These are phyloP conservation scores for Calcarisporium arbuscula DNA, from an alignment of 2,329 filamentous ascomycete genomes.

Conservation along the genomic window DNA sequence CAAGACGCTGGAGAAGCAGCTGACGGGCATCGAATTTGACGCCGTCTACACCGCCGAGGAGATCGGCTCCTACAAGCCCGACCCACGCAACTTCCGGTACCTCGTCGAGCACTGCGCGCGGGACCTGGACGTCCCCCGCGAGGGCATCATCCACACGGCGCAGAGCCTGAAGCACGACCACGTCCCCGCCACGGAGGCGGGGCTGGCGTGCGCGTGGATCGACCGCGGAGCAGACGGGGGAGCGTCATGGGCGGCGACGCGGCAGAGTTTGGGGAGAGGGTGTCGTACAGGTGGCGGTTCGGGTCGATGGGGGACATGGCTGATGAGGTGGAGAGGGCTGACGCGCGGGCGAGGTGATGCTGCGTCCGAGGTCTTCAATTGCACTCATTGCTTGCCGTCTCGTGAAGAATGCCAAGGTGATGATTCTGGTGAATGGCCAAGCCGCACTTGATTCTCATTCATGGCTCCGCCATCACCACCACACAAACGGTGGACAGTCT, in stretches of 20 bases:
- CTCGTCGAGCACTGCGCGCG: constrained; percentile 47
- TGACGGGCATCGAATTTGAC: constrained; percentile 50
- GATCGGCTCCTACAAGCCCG: constrained; percentile 67
- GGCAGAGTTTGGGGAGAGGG: constrained; percentile 29
- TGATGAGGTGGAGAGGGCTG: constrained; percentile 49
- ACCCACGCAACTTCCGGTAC: constrained; percentile 57
- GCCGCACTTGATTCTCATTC: too few relatives aligned
- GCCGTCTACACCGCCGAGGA: constrained; percentile 64
- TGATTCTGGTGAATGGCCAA: too few relatives aligned
- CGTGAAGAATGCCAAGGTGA: too few relatives aligned
- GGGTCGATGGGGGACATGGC: constrained; percentile 54
- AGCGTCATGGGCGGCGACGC: constrained; percentile 16
- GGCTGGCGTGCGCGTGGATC: constrained; percentile 61
- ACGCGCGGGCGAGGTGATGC: constrained; percentile 6
- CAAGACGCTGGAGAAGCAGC: constrained; percentile 20
- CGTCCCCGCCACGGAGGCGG: constrained; percentile 54
- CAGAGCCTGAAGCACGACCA: constrained; percentile 64
- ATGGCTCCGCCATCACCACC: too few relatives aligned
- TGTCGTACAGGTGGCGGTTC: constrained; percentile 43
- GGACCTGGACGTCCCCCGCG: constrained; percentile 45
- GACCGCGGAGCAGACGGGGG: constrained; percentile 39
- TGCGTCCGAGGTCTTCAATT: too few relatives aligned
- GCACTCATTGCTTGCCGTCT: too few relatives aligned
- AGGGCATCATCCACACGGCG: constrained; percentile 60
- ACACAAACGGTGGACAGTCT: too few relatives aligned